phyloP scores from a whole-genome alignment of 495 filamentous ascomycete genomes.

The Trichoderma asperelloides region DNA sequence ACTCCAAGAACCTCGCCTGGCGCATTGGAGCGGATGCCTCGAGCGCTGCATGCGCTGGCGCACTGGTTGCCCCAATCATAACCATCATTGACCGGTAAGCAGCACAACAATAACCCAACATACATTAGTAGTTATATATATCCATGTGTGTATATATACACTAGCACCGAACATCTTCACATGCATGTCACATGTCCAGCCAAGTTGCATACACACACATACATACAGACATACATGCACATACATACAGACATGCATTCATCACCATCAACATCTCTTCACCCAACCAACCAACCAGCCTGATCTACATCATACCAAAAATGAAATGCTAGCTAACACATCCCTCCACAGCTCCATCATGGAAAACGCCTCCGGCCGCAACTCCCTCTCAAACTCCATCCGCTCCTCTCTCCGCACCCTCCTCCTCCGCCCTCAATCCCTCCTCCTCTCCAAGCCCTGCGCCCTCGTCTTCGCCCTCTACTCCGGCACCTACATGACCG shows the following conservation, averaged over 20 bases:
- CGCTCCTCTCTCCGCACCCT: constrained; percentile 53
- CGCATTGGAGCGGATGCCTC: constrained; percentile 64
- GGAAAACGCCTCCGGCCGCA: constrained; percentile 82
- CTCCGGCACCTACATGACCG: constrained; percentile 82
- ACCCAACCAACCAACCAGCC: no score
- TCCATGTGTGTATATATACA: background rate
- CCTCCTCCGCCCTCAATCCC: constrained; percentile 54
- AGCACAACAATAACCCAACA: no score
- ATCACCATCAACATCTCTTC: background rate
- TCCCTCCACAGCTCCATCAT: constrained; percentile 65
- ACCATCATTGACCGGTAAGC: constrained; percentile 83
- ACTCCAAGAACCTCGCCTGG: constrained; percentile 60
- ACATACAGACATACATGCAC: background rate
- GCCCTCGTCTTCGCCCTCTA: constrained; percentile 83
- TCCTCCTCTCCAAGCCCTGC: constrained; percentile 75
- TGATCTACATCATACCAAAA: no score
- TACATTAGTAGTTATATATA: no score
- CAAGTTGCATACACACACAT: no score
- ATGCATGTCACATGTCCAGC: constrained; percentile 1
- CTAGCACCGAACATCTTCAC: background rate
- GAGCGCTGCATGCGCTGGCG: constrained; percentile 70
- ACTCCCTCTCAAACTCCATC: constrained; percentile 60
- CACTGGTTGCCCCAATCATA: constrained; percentile 77
- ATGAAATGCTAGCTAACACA: constrained; percentile 9
- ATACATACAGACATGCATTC: background rate